Percentiles rank a stretch among this genome's conserved stretches.
Conservation (phyloP, 2,329 filamentous ascomycete genomes). For the Neofusicoccum cordaticola region DNA sequence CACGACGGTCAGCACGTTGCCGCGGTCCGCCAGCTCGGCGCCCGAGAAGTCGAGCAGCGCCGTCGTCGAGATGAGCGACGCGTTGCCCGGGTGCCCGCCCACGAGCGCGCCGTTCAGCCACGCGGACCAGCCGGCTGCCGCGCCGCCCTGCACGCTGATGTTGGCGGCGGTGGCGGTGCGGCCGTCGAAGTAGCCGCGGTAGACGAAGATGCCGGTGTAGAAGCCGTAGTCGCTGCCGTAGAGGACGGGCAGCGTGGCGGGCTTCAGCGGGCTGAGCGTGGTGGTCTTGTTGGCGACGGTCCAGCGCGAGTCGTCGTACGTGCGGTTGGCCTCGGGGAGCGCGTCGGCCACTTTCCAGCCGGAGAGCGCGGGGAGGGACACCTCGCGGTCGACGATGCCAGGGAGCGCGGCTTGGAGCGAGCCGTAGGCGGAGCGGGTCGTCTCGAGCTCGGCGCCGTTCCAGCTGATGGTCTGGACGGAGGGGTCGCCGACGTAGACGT, state of each 20-base stretch:
- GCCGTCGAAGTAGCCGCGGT: conserved; percentile 41
- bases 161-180: conserved; percentile 41
- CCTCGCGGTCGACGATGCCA: background rate
- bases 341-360: conserved; percentile 50
- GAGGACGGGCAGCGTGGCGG: conserved; percentile 39
- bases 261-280: conserved; percentile 32
- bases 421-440: conserved; percentile 34
- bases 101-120: conserved; percentile 58
- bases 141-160: conserved; percentile 54
- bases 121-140: conserved; percentile 56
- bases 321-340: conserved; percentile 46
- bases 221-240: conserved; percentile 44
- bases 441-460: conserved; percentile 35
- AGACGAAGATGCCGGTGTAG: conserved; percentile 42
- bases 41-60: conserved; percentile 53
- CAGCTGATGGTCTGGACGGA: conserved; percentile 31
- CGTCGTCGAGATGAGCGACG: conserved; percentile 37
- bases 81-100: conserved; percentile 55
- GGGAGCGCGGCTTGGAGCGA: conserved; percentile 20
- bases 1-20: conserved; percentile 54
- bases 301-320: conserved; percentile 50
- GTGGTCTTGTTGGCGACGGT: conserved; percentile 34
- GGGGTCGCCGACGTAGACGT: conserved; percentile 34
- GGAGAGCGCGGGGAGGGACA: conserved; percentile 38
- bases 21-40: conserved; percentile 38